Conservation (phyloP, 2,329 filamentous ascomycete genomes). For the Monosporascus sp. region DNA sequence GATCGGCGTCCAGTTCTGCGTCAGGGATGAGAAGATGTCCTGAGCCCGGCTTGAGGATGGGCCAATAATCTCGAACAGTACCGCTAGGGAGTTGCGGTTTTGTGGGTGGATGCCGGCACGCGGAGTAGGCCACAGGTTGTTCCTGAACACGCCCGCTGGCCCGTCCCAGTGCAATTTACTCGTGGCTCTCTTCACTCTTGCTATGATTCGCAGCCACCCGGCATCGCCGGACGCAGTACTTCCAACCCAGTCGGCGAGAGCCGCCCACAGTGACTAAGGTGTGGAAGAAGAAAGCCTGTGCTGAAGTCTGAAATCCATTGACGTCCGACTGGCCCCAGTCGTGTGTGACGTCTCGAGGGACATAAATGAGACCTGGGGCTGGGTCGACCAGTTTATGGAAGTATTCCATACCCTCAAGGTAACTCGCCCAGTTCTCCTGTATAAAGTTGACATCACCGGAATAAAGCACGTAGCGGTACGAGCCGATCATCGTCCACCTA, state of each 20-base stretch:
- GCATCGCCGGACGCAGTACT: conserved; percentile 32
- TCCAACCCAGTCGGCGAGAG: conserved; percentile 40
- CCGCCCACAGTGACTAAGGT: conserved; percentile 47
- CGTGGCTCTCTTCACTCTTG: conserved; percentile 37
- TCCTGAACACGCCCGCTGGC: conserved; percentile 43
- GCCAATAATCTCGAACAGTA: conserved; percentile 41
- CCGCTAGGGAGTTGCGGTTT: conserved; percentile 52
- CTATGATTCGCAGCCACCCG: conserved; percentile 35
- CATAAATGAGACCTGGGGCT: conserved; percentile 17
- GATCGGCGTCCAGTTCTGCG: conserved; percentile 48
- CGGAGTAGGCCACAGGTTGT: conserved; percentile 38
- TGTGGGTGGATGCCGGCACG: conserved; percentile 49
- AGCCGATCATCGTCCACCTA: conserved; percentile 46
- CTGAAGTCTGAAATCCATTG: conserved; percentile 16
- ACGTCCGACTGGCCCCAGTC: conserved; percentile 24
- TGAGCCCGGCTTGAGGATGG: conserved; percentile 25
- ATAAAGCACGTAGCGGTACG: conserved; percentile 52
- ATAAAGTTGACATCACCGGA: conserved; percentile 47
- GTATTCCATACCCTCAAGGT: conserved; percentile 38
- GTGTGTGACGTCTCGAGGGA: conserved; percentile 8
- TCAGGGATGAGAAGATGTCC: conserved; percentile 38
- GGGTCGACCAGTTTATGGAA: conserved; percentile 14
- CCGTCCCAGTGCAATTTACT: conserved; percentile 44
- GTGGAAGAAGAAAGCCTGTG: conserved; percentile 37
- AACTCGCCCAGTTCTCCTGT: conserved; percentile 39